Conservation (phyloP, 805 yeast genomes). For the Hanseniaspora thailandica region DNA sequence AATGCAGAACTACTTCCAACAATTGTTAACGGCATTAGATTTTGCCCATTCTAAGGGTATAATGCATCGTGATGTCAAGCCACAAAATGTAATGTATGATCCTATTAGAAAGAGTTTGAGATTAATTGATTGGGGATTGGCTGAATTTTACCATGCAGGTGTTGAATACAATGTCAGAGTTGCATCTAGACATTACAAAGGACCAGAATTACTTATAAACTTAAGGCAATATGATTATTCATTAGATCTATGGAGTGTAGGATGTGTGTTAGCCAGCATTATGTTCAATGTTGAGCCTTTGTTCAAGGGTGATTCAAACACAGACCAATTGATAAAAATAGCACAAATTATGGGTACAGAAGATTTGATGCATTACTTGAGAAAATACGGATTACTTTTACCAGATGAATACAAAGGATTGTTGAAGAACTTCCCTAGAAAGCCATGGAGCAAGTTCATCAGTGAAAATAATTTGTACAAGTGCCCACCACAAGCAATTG, state of each 20-base stretch:
- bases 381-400: conserved; percentile 56
- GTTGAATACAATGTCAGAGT: conserved; percentile 85
- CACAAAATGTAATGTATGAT: conserved; percentile 89
- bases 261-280: conserved; percentile 83
- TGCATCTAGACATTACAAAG: conserved; percentile 83
- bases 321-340: conserved; percentile 83
- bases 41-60: conserved; percentile 88
- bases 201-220: conserved; percentile 80
- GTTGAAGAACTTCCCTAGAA: conserved; percentile 52
- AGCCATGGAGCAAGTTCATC: conserved; percentile 55
- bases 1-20: conserved; percentile 72
- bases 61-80: conserved; percentile 89
- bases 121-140: conserved; percentile 89
- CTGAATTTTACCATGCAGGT: conserved; percentile 84
- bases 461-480: conserved; percentile 42
- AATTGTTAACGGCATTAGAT: conserved; percentile 71
- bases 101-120: conserved; percentile 51
- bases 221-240: conserved; percentile 77
- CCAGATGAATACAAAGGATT: conserved; percentile 69
- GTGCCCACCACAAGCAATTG: conserved; percentile 47
- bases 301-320: conserved; percentile 82
- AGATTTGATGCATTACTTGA: conserved; percentile 52
- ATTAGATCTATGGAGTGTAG: conserved; percentile 80
- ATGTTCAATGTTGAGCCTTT: conserved; percentile 83
- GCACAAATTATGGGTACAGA: conserved; percentile 80